Conservation (phyloP, 805 yeast species). For the Hanseniaspora jakobsenii region DNA sequence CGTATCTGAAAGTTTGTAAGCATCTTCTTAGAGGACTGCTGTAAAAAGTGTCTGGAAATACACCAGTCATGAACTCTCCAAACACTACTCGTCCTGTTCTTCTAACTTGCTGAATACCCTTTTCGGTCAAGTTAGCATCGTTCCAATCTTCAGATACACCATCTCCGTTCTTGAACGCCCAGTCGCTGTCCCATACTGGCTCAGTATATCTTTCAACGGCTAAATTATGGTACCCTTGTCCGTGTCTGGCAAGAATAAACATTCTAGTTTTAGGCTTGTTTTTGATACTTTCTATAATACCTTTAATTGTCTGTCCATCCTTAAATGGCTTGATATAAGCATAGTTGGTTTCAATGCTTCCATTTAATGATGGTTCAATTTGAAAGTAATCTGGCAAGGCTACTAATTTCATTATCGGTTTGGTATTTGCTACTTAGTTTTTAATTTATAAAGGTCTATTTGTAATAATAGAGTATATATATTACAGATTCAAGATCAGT, state of each 20-base stretch:
- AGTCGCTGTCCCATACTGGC: slow-evolving; percentile 45
- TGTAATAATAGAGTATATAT: too few relatives aligned
- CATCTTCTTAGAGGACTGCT: slow-evolving; percentile 57
- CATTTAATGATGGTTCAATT: slow-evolving; percentile 12
- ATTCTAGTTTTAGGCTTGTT: slow-evolving; percentile 27
- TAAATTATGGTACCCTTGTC: slow-evolving; percentile 56
- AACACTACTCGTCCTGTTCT: slow-evolving; percentile 28
- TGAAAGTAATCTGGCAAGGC: slow-evolving; percentile 11
- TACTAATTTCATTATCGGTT: background rate
- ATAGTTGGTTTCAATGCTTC: slow-evolving; percentile 5
- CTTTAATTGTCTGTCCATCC: background rate
- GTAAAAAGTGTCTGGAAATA: slow-evolving; percentile 45
- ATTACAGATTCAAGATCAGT: too few relatives aligned
- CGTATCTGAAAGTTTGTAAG: slow-evolving; percentile 41
- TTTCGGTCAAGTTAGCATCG: slow-evolving; percentile 43
- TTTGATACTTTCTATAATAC: background rate
- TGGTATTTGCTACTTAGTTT: background rate
- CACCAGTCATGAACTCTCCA: slow-evolving; percentile 32
- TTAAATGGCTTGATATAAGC: slow-evolving; percentile 11
- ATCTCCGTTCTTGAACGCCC: slow-evolving; percentile 42
- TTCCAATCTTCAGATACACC: slow-evolving; percentile 38
- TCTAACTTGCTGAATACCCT: slow-evolving; percentile 46
- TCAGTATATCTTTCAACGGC: slow-evolving; percentile 44
- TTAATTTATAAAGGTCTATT: too few relatives aligned
- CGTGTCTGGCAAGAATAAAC: slow-evolving; percentile 50